These are phyloP conservation scores for Physaria fendleri DNA, from an alignment of 345 rosid species.

Conservation along the genomic window DNA sequence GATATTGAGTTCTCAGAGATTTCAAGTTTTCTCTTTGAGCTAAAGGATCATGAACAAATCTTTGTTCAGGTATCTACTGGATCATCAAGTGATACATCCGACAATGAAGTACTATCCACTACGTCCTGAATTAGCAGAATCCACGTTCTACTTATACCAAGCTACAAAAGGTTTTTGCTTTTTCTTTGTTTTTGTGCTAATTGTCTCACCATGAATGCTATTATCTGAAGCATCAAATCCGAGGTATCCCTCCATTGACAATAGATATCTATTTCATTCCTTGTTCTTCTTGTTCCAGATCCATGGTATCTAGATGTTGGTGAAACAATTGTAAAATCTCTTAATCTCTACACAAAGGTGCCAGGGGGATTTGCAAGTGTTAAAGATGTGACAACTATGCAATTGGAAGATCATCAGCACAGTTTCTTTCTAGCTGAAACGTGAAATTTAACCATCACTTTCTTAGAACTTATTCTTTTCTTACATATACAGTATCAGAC, in stretches of 20 bases:
- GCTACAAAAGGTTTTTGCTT: conserved; percentile 76
- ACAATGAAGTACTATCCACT: conserved; percentile 94
- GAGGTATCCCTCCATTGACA: neutral
- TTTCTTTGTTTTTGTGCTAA: neutral
- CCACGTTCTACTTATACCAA: conserved; percentile 93
- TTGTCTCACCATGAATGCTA: neutral
- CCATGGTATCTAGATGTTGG: conserved; percentile 96
- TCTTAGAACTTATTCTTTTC: neutral
- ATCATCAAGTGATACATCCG: conserved; percentile 81
- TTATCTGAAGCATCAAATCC: neutral
- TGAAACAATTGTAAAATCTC: conserved; percentile 79
- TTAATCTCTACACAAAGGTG: conserved; percentile 68
- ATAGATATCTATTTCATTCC: neutral
- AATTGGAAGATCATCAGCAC: conserved; percentile 95
- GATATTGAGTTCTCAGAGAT: neutral
- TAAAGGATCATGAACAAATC: conserved; percentile 12
- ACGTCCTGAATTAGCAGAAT: conserved; percentile 93
- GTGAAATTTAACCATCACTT: conserved; percentile 32
- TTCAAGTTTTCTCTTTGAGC: conserved; percentile 4
- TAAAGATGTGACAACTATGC: conserved; percentile 88
- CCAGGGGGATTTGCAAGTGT: conserved; percentile 93
- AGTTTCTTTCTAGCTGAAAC: conserved; percentile 98
- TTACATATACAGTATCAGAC: neutral
- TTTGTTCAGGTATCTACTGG: conserved; percentile 64
- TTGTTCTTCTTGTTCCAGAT: conserved; percentile 39